Evolutionary conservation across 192 early-diverging fungal species (phyloP), one percentile per base, ranked within the genome.

Genomic region (Backusella luteola): DNA sequence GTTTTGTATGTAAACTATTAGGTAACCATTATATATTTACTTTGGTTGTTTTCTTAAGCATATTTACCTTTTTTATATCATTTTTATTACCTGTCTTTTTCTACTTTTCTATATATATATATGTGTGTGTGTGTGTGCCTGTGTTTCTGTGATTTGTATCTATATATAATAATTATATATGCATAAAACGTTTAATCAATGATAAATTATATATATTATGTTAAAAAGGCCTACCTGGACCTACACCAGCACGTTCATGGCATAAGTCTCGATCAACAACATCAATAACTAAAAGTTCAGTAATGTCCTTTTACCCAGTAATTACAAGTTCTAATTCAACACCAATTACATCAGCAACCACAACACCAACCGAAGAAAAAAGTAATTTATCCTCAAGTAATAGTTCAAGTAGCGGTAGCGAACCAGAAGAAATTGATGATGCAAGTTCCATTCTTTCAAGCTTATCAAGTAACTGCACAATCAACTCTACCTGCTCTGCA

Each of bases 251-350:
- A 21, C 66, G 63, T 11, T 67, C 42, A 67, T 42, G 63, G 74
- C 74, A 75, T 67, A 75, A 75, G 41, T 75, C 74, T 34, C 63
- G n/a, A n/a, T 75, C 74, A 32, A 75, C 74, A 6, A 75, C 74
- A 32, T 75, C 74, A 34, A 67, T 75, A 42, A 75, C 74, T 21
- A 75, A 75, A 75, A 75, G 74, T 42, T 75, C 74, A 21, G 66
- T 75, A n/a, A 75, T 75, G 26, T 67, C 74, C 9, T 74, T 71
- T 12, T 32, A 44, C 26, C 70, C 41, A 9, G 26, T 34, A 71
- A 17, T 68, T 11, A 39, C 44, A 49, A 41, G 14, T 17, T 21
- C 39, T 17, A 71, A 21, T 49, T 42, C 26, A 4, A 29, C 70
- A 39, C 41, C 41, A 29, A 44, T 42, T 14, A 32, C 70, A 8